Evolutionary conservation across 2,329 filamentous ascomycete species (phyloP), one percentile per base, ranked within the genome.

Genomic region (Pseudogymnoascus sp.): DNA sequence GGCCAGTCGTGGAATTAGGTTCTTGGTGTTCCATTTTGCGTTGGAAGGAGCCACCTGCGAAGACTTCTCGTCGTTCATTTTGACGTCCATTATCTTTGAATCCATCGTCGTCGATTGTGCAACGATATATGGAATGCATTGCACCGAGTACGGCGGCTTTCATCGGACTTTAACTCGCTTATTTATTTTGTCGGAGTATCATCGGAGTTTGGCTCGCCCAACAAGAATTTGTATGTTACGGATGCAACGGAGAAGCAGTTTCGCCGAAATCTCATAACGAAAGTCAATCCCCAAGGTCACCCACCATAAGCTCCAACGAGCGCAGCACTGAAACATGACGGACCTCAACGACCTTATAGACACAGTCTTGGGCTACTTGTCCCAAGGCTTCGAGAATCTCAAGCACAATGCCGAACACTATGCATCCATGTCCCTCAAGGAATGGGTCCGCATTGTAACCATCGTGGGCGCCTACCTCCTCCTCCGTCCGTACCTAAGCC

Each of bases 391-490:
- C n/a, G 49, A 55, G 4, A 55, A 55, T 25, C 49, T 55, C 49
- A 55, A 55, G 49, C 28, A 55, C 49, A 55, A 55, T 55, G 49
- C 49, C 25, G 49, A 33, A 33, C 49, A 55, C 49, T 55, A 55
- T 11, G 49, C 49, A 9, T 55, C 49, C 65, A 80, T 87, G 78
- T 77, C 79, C 1, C 69, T 73, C 9, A 75, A 84, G 67, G 77
- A 81, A 43, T 86, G 81, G 79, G 81, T 95, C 69, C 88, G 90
- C 58, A 80, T 95, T 63, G 75, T 91, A 67, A 81, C 86, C 67
- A 83, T 91, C 65, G 83, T 91, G 18, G 84, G 90, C 69, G 87
- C 84, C 62, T 96, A 93, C 78, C 72, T 87, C 66, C 81, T 95
- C 61, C 70, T 91, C 23, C 86, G 91, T 0, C 90, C 90, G 0